Evolutionary conservation across 345 rosid genomes (phyloP), one percentile per base, ranked within the genome.

Genomic region (Hibiscus syriacus): DNA sequence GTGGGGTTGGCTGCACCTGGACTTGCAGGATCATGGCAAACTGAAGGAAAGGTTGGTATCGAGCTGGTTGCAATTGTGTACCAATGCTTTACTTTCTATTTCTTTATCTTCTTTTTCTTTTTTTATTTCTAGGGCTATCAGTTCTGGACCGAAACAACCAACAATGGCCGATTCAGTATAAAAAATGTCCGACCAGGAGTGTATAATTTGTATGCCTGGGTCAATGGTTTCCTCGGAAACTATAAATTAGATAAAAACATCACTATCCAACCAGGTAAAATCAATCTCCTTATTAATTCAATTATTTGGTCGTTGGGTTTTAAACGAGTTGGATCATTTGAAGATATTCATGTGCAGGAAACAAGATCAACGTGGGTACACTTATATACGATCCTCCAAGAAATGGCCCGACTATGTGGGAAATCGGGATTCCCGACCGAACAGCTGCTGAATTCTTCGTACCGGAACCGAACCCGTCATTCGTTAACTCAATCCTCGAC

Each of bases 1-100:
- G 89, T 89, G 64, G 97, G 96, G 9, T 77, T 93, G 87, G 97
- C 97, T 49, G n/a, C 71, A 8, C 90, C 86, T 7, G 97, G 96
- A 56, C 66, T 78, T 12, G 83, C 53, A 55, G 96, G 97, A 72
- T 89, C 97, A 16, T 94, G 97, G 97, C 92, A 94, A 82, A 81
- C 72, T 20, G 90, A 94, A 30, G 70, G 79, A 66, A 85, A 89
- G 95, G 97, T 89, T 17, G 19, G 20, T 30, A 54, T 23, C 9
- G 12, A 38, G 12, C 41, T 38, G 12, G 41, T 9, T 38, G 13
- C 12, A 8, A 38, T 2, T 38, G 8, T 38, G 41, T 38, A 38
- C 41, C 41, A 38, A 38, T 9, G 12, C 12, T 38, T 3, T 38
- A 38, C 41, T 38, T 38, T 8, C 41, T 13, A 9, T 38, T 9